These are phyloP conservation scores for Penicillium diatomitis DNA, from an alignment of 495 filamentous ascomycete species.

Conservation along the genomic window DNA sequence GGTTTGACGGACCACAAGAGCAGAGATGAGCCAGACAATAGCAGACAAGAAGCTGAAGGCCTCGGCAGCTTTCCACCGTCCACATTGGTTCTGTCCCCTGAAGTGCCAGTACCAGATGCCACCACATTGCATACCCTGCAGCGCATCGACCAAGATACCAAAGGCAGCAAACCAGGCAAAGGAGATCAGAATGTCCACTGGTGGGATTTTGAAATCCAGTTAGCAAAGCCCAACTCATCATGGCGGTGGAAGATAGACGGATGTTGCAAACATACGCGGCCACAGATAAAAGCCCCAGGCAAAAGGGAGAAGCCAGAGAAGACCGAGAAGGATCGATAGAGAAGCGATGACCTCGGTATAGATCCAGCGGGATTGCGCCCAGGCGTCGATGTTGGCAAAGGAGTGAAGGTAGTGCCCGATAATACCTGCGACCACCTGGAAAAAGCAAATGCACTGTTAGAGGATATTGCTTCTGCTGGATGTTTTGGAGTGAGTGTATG, in stretches of 20 bases:
- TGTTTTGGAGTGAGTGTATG: too few species aligned
- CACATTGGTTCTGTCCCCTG: slow-evolving; percentile 33
- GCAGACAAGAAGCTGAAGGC: slow-evolving; percentile 62
- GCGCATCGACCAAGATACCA: slow-evolving; percentile 50
- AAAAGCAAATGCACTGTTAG: background rate
- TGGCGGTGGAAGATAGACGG: background rate
- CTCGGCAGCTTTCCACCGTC: slow-evolving; percentile 55
- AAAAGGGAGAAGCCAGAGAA: slow-evolving; percentile 50
- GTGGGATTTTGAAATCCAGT: too few species aligned
- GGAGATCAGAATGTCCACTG: slow-evolving; percentile 49
- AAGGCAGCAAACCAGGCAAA: slow-evolving; percentile 57
- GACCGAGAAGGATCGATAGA: slow-evolving; percentile 40
- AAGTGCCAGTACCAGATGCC: slow-evolving; percentile 44
- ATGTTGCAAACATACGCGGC: slow-evolving; percentile 25
- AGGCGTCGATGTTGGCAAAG: slow-evolving; percentile 21
- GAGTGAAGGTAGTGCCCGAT: slow-evolving; percentile 44
- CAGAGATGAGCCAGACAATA: slow-evolving; percentile 55
- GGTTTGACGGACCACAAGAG: slow-evolving; percentile 34
- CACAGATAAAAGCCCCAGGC: slow-evolving; percentile 36
- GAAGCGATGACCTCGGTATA: slow-evolving; percentile 53
- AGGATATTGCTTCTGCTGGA: background rate
- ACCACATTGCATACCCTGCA: slow-evolving; percentile 43
- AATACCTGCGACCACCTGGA: slow-evolving; percentile 47
- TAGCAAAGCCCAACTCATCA: background rate
- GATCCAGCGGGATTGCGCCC: slow-evolving; percentile 44